Conservation (phyloP, 176 grass and related monocot species). For the Lolium rigidum region DNA sequence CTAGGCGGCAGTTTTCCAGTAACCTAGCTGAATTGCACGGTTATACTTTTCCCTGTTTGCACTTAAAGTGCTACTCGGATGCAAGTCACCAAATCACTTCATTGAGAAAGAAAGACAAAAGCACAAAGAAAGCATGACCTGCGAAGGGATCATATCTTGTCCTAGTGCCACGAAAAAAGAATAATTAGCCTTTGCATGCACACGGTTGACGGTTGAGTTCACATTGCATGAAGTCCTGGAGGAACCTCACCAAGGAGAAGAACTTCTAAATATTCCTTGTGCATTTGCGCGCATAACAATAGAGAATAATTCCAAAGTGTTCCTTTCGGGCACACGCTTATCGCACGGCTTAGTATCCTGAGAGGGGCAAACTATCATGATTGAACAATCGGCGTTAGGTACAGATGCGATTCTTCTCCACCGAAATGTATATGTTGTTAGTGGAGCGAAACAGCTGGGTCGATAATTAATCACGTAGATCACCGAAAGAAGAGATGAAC, state of each 20-base stretch:
- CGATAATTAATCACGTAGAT: slow-evolving; percentile 40
- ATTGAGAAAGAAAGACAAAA: neutral
- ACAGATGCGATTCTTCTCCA: slow-evolving; percentile 52
- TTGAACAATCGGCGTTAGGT: slow-evolving; percentile 43
- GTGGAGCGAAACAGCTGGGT: slow-evolving; percentile 45
- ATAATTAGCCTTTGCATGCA: slow-evolving; percentile 17
- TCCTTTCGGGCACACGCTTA: slow-evolving; percentile 18
- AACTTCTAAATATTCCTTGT: slow-evolving; percentile 40
- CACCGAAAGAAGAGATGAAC: slow-evolving; percentile 22
- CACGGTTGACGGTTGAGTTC: slow-evolving; percentile 19
- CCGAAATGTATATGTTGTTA: neutral
- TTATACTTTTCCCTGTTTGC: slow-evolving; percentile 43
- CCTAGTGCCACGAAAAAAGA: neutral
- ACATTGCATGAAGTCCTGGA: neutral
- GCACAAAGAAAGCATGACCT: slow-evolving; percentile 25
- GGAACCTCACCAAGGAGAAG: slow-evolving; percentile 5
- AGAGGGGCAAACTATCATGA: slow-evolving; percentile 48
- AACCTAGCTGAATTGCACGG: slow-evolving; percentile 34
- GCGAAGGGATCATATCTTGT: slow-evolving; percentile 39
- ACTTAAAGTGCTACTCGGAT: slow-evolving; percentile 46
- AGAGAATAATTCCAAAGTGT: slow-evolving; percentile 39
- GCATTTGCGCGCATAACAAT: slow-evolving; percentile 49
- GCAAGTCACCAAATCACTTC: slow-evolving; percentile 29
- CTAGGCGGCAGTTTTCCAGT: slow-evolving; percentile 32
- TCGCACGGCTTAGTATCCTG: slow-evolving; percentile 16